Percentiles rank a stretch among this genome's conserved stretches.
Conservation (phyloP, 257 asterid species). For the Scutellaria minor region DNA sequence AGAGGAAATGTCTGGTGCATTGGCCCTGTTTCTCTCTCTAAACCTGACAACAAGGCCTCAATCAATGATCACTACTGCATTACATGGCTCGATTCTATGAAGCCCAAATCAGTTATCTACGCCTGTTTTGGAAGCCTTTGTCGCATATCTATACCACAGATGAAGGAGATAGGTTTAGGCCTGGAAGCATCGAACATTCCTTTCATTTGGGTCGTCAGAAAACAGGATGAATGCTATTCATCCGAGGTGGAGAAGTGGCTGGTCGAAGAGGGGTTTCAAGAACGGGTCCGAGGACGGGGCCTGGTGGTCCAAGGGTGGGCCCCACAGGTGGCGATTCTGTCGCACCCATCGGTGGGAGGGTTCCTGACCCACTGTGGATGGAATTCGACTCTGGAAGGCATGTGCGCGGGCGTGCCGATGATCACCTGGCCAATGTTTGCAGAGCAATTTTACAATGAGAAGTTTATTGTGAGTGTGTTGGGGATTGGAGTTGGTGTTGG, state of each 20-base stretch:
- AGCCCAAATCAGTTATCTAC: conserved; percentile 39
- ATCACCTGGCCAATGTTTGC: conserved; percentile 47
- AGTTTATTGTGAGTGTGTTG: conserved; percentile 37
- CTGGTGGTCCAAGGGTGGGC: conserved; percentile 53
- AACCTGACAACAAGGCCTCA: conserved; percentile 25
- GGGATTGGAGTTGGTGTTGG: conserved; percentile 41
- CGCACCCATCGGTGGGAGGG: conserved; percentile 43
- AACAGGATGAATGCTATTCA: conserved; percentile 14
- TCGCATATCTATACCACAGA: conserved; percentile 38
- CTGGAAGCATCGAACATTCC: conserved; percentile 39
- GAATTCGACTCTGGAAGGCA: conserved; percentile 44
- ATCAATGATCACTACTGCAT: conserved; percentile 28
- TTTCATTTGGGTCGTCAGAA: conserved; percentile 42
- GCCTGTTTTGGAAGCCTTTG: conserved; percentile 50
- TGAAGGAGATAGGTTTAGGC: conserved; percentile 43
- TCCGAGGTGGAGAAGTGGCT: conserved; percentile 39
- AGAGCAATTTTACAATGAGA: conserved; percentile 47
- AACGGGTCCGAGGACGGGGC: conserved; percentile 35
- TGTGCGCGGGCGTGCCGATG: conserved; percentile 41
- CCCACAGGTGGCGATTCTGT: conserved; percentile 46
- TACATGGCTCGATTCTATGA: conserved; percentile 43
- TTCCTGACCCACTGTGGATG: conserved; percentile 47
- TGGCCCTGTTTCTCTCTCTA: conserved; percentile 56
- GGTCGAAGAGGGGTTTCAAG: conserved; percentile 27
- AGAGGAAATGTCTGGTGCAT: conserved; percentile 49